A percentile compares a stretch with the other conserved stretches of the same genome.
phyloP scores from a whole-genome alignment of 768 basidiomycete species.

The Auriculariales sp. region DNA sequence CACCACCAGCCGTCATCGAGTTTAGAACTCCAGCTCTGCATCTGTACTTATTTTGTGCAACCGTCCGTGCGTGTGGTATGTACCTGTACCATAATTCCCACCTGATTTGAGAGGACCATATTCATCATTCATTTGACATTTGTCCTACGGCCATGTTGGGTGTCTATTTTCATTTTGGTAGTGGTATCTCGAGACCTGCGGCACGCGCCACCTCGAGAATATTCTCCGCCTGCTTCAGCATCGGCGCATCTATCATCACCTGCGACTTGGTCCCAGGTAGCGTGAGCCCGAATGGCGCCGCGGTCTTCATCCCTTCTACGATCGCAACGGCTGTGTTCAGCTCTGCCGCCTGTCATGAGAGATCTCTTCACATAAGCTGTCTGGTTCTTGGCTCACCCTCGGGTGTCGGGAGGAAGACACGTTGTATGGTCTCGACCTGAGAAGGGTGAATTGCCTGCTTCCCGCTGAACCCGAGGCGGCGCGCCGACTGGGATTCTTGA shows the following conservation, averaged over 20 bases:
- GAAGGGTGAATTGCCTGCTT: conserved; percentile 96
- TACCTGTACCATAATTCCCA: not conserved
- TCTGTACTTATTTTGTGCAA: conserved; percentile 1
- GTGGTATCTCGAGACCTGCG: conserved; percentile 42
- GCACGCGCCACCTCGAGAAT: conserved; percentile 36
- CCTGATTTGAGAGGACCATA: too few species aligned
- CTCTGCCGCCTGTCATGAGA: too few species aligned
- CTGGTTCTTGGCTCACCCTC: conserved; percentile 47
- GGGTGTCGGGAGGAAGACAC: conserved; percentile 60
- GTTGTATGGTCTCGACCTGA: conserved; percentile 66
- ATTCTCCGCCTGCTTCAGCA: conserved; percentile 66
- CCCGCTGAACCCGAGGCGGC: conserved; percentile 77
- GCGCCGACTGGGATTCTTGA: conserved; percentile 69
- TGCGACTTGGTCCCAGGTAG: too few species aligned
- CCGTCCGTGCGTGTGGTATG: not conserved
- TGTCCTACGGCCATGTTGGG: too few species aligned
- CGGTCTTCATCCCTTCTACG: too few species aligned
- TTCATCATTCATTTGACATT: too few species aligned
- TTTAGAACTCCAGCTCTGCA: not conserved
- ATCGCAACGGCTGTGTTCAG: too few species aligned
- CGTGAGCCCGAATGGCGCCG: too few species aligned
- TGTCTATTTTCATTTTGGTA: too few species aligned
- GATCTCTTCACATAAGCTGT: too few species aligned
- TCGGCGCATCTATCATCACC: conserved; percentile 85
- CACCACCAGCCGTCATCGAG: not conserved